Percentiles rank a stretch among this genome's conserved stretches.
phyloP scores from a whole-genome alignment of 257 asterid genomes.

The Nemophila menziesii region DNA sequence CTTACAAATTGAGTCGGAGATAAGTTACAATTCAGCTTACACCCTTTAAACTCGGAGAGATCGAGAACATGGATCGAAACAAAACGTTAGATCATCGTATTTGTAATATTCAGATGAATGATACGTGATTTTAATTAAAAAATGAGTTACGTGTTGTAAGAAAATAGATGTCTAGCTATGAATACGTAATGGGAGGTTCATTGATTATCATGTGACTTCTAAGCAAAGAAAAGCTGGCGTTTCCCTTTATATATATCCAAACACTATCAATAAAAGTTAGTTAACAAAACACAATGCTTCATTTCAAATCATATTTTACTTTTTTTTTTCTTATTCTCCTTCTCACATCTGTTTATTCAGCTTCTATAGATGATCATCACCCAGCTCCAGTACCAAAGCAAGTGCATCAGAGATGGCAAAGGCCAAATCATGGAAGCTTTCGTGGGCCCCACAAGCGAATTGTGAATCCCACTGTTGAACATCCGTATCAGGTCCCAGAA shows the following conservation, averaged over 20 bases:
- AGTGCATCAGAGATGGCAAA: constrained; percentile 21
- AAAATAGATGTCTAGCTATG: constrained; percentile 9
- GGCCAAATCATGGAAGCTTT: constrained; percentile 51
- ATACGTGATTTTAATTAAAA: too few relatives aligned
- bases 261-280: constrained; percentile 4
- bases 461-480: constrained; percentile 26
- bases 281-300: constrained; percentile 18
- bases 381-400: not conserved
- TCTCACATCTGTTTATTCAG: constrained; percentile 8
- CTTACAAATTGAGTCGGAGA: too few relatives aligned
- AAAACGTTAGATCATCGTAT: too few relatives aligned
- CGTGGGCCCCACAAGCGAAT: constrained; percentile 38
- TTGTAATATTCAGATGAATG: too few relatives aligned
- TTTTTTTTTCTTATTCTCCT: constrained; percentile 26
- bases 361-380: constrained; percentile 9
- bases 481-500: constrained; percentile 21
- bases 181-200: constrained; percentile 6
- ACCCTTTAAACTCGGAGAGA: too few relatives aligned
- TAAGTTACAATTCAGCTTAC: too few relatives aligned
- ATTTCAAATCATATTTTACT: constrained; percentile 17
- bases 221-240: constrained; percentile 32
- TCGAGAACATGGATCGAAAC: too few relatives aligned
- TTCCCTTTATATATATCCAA: constrained; percentile 19
- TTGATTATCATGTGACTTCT: constrained; percentile 30
- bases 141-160: too few relatives aligned